Percentiles rank a stretch among this genome's conserved stretches.
These are phyloP conservation scores for Dendrostoma leiphaemia DNA, from an alignment of 2,329 filamentous ascomycete genomes.

Conservation along the genomic window DNA sequence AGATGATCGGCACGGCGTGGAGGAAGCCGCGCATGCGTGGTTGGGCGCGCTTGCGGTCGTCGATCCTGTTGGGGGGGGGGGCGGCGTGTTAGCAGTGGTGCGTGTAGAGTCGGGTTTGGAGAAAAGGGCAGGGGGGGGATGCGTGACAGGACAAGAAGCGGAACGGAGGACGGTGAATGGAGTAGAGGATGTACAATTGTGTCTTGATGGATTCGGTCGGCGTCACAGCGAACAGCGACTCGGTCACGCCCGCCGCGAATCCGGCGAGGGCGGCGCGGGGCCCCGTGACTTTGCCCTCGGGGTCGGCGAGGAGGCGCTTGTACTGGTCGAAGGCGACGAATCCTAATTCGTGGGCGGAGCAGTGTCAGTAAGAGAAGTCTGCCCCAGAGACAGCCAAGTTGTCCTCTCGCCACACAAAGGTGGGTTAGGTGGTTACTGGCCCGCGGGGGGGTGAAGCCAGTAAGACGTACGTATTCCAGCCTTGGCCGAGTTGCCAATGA, in stretches of 20 bases:
- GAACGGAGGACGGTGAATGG: not conserved
- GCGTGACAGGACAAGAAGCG: not conserved
- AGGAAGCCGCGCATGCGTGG: conserved; percentile 91
- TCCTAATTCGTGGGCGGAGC: conserved; percentile 43
- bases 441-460: not conserved
- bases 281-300: conserved; percentile 83
- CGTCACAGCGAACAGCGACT: conserved; percentile 89
- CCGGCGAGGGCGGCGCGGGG: conserved; percentile 89
- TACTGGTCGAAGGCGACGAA: conserved; percentile 98
- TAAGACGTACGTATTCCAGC: conserved; percentile 77
- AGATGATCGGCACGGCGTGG: conserved; percentile 84
- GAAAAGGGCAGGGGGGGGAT: too few relatives aligned
- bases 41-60: conserved; percentile 83
- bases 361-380: too few relatives aligned
- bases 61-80: too few relatives aligned
- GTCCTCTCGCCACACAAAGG: too few relatives aligned
- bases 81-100: too few relatives aligned
- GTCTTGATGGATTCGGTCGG: conserved; percentile 99
- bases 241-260: conserved; percentile 91
- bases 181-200: conserved; percentile 59
- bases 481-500: conserved; percentile 95
- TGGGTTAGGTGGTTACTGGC: too few relatives aligned
- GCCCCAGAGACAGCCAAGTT: too few relatives aligned
- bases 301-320: conserved; percentile 78
- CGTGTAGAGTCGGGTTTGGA: too few relatives aligned